Percentiles rank a stretch among this genome's conserved stretches.
Conservation (phyloP, 208 protist genomes). For the Leishmania gerbilli region DNA sequence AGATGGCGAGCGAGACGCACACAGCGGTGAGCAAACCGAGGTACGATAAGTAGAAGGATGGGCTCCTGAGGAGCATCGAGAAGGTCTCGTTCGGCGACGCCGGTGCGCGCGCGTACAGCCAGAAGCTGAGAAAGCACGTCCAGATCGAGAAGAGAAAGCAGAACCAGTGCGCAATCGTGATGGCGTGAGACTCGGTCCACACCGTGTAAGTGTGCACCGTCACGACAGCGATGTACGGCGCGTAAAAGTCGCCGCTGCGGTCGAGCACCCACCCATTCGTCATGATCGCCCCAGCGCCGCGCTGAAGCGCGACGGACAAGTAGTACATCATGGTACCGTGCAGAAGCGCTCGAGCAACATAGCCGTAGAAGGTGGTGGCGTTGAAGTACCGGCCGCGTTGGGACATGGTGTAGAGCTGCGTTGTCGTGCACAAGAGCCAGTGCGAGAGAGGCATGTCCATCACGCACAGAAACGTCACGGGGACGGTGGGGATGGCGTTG, state of each 20-base stretch:
- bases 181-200: conserved; percentile 79
- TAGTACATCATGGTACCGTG: conserved; percentile 82
- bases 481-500: conserved; percentile 86
- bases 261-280: conserved; percentile 45
- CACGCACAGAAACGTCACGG: conserved; percentile 84
- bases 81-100: conserved; percentile 55
- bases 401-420: conserved; percentile 71
- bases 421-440: conserved; percentile 52
- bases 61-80: conserved; percentile 41
- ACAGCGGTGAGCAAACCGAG: conserved; percentile 39
- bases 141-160: conserved; percentile 63
- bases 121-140: conserved; percentile 67
- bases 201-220: conserved; percentile 85
- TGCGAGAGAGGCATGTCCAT: conserved; percentile 81
- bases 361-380: conserved; percentile 76
- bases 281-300: conserved; percentile 36
- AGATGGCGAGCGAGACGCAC: conserved; percentile 48
- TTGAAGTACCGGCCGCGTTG: conserved; percentile 75
- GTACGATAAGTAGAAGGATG: conserved; percentile 67
- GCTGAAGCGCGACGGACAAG: conserved; percentile 42
- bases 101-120: conserved; percentile 31
- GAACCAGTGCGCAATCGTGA: conserved; percentile 71
- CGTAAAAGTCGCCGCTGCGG: conserved; percentile 75
- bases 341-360: conserved; percentile 64
- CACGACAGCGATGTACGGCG: conserved; percentile 78